These are phyloP conservation scores for Rachicladosporium sp. DNA, from an alignment of 2,329 filamentous ascomycete species.

Conservation along the genomic window DNA sequence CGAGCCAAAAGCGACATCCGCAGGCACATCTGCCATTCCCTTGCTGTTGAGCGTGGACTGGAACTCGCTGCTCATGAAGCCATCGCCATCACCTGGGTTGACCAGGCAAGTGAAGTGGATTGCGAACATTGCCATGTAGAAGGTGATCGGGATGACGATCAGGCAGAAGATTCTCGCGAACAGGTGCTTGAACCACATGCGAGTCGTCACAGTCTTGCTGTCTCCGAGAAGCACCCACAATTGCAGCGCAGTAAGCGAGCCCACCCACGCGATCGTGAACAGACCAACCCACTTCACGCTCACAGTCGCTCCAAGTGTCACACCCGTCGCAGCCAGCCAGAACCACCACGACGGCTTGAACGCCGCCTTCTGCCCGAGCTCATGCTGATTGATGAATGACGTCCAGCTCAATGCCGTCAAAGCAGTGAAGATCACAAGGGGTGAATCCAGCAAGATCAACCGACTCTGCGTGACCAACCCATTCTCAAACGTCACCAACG, in stretches of 20 bases:
- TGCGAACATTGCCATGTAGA: conserved; percentile 95
- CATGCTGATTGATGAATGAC: conserved; percentile 93
- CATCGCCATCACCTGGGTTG: conserved; percentile 94
- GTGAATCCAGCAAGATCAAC: conserved; percentile 89
- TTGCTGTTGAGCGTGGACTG: conserved; percentile 95
- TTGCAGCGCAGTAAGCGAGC: conserved; percentile 77
- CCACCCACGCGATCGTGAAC: conserved; percentile 98
- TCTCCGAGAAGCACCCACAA: conserved; percentile 93
- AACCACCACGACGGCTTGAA: conserved; percentile 95
- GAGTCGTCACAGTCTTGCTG: conserved; percentile 66
- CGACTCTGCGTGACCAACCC: conserved; percentile 90
- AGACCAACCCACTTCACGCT: conserved; percentile 99
- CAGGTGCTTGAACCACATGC: conserved; percentile 86
- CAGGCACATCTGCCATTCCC: conserved; percentile 87
- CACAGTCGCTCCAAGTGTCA: conserved; percentile 76
- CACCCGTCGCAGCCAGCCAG: conserved; percentile 77
- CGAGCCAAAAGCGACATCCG: conserved; percentile 82
- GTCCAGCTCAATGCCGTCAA: conserved; percentile 82
- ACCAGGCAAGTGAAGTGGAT: conserved; percentile 90
- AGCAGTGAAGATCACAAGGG: conserved; percentile 83
- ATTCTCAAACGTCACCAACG: conserved; percentile 90
- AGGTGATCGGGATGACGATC: conserved; percentile 73
- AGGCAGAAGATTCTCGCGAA: conserved; percentile 83
- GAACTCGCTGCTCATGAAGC: conserved; percentile 99
- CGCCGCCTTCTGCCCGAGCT: conserved; percentile 76